Evolutionary conservation across 495 filamentous ascomycete species (phyloP), one percentile per base, ranked within the genome.

Genomic region (Penicillium diatomitis): DNA sequence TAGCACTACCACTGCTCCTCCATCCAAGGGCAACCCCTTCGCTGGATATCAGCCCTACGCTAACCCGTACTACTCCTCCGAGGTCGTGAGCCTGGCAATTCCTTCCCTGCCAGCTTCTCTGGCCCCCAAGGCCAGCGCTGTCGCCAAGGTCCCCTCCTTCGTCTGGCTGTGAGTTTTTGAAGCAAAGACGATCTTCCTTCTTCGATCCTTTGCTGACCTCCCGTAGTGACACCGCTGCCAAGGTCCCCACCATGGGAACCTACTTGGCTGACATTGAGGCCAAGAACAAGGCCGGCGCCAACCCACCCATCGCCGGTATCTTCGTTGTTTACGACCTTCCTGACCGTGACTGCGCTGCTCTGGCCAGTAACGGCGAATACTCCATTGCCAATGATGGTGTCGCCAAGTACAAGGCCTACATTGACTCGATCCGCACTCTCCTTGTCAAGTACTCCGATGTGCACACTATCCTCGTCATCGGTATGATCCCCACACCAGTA

Each of bases 281-380:
- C 57, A 58, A 76, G 54, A 67, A 83, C 56, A 75, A 72, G 46
- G 73, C 77, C 31, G 81, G 81, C 32, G 66, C 66, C 6, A 64
- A 42, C 29, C 74, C 70, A 27, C 61, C 62, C 41, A 69, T 75
- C 53, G 65, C 73, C 36, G 67, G 68, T 28, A 77, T 77, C 56
- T 75, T 83, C 49, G 85, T 89, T 58, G 78, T 87, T 56, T 89
- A 89, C 65, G 83, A 89, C 66, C 67, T 89, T 36, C 85, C 84
- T 37, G 84, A 84, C 51, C 82, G 85, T 68, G 85, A 89, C 60
- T 89, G 85, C 63, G 82, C 85, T 32, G 85, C 85, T 47, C 73
- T 80, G 64, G 84, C 84, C 31, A 87, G 84, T 53, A 88, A 88
- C 66, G 85, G 85, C 59, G 85, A 89, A 67, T 80, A 83, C 41